These are phyloP conservation scores for Acer yangbiense DNA, from an alignment of 345 rosid species.

Conservation along the genomic window DNA sequence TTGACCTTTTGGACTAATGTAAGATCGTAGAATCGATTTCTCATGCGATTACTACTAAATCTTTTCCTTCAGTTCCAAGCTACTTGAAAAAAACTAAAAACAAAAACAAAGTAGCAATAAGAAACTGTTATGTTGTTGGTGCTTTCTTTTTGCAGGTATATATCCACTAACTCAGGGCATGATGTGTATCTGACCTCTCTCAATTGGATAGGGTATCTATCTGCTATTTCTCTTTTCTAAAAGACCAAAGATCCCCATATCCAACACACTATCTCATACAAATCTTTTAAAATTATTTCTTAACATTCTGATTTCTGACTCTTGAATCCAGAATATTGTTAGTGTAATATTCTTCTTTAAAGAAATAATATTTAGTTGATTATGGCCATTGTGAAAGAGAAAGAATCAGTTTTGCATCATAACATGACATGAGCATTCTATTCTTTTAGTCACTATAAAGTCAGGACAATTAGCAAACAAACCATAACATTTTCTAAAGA, in stretches of 20 bases:
- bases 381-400: neutral
- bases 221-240: conserved; percentile 6
- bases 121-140: neutral
- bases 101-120: neutral
- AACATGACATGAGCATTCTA: neutral
- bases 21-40: neutral
- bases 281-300: neutral
- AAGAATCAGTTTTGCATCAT: neutral
- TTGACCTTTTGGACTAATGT: neutral
- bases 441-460: neutral
- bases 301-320: neutral
- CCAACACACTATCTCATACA: neutral
- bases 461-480: neutral
- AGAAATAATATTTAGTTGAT: neutral
- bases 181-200: neutral
- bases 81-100: neutral
- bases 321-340: neutral
- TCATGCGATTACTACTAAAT: neutral
- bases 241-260: conserved; percentile 4
- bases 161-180: neutral
- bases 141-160: neutral
- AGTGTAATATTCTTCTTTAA: neutral
- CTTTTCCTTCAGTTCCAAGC: neutral
- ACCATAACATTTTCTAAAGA: neutral
- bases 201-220: conserved; percentile 8